Evolutionary conservation across 495 filamentous ascomycete species (phyloP).

Genomic region (Tuber borchii): DNA sequence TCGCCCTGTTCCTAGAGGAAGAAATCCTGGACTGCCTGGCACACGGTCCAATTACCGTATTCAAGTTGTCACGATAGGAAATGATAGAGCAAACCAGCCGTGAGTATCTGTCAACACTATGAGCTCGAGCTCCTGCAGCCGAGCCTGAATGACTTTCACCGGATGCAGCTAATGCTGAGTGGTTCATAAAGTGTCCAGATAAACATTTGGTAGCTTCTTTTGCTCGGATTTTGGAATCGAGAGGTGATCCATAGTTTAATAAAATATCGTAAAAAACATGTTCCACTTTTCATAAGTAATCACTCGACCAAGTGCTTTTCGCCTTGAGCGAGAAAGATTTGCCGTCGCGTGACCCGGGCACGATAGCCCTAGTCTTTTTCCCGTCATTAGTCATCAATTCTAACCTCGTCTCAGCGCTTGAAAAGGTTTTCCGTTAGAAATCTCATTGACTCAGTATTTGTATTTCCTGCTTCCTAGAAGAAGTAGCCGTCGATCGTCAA

Average conservation of each 20-base stretch:
- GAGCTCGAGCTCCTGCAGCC: conserved; percentile 49
- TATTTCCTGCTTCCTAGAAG: conserved; percentile 53
- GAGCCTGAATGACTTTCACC: conserved; percentile 51
- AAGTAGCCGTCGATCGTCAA: conserved; percentile 56
- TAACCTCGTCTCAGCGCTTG: conserved; percentile 49
- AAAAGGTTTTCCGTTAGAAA: conserved; percentile 47
- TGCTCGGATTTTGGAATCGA: conserved; percentile 50
- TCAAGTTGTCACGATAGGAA: too few species aligned
- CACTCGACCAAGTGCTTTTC: conserved; percentile 2
- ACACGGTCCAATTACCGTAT: too few species aligned
- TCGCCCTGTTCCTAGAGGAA: too few species aligned
- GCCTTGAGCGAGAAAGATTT: conserved; percentile 48
- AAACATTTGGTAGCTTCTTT: conserved; percentile 57
- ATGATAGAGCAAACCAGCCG: too few species aligned
- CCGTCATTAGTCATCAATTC: conserved; percentile 57
- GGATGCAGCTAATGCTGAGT: conserved; percentile 57
- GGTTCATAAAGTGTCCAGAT: neutral
- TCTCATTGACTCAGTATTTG: conserved; percentile 51
- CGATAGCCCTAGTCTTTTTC: conserved; percentile 54
- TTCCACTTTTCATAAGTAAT: neutral
- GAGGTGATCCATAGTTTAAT: conserved; percentile 58
- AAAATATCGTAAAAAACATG: conserved; percentile 48
- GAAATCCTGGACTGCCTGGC: too few species aligned
- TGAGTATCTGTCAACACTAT: conserved; percentile 52
- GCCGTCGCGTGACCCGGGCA: conserved; percentile 55